These are phyloP conservation scores for Arachis hypogaea DNA, from an alignment of 306 rosid genomes.

Conservation along the genomic window DNA sequence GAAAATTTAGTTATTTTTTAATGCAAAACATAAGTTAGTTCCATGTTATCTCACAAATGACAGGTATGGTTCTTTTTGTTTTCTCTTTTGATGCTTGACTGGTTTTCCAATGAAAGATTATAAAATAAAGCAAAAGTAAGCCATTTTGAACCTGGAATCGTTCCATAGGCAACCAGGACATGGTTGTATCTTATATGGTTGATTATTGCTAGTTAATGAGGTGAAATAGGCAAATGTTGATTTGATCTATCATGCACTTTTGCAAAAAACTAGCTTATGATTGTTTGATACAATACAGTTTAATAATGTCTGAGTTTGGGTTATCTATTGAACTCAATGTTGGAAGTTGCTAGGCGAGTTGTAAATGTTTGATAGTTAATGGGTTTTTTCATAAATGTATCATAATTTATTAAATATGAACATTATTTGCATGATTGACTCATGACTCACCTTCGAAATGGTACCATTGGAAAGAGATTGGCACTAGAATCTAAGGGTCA, in stretches of 20 bases:
- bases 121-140: neutral
- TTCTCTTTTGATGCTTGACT: too few species aligned
- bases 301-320: neutral
- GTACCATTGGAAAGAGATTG: neutral
- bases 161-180: neutral
- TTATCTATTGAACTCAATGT: neutral
- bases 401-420: neutral
- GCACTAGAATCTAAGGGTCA: neutral
- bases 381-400: neutral
- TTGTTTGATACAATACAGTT: neutral
- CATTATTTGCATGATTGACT: neutral
- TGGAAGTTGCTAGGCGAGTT: neutral
- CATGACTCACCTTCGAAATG: neutral
- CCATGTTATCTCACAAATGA: too few species aligned
- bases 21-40: too few species aligned
- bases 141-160: neutral
- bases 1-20: neutral
- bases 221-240: neutral
- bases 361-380: neutral
- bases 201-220: neutral
- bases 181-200: neutral
- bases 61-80: too few species aligned
- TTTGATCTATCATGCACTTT: neutral
- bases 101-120: too few species aligned
- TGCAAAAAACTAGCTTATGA: constrained; percentile 9